These are phyloP conservation scores for Solanum pennellii DNA, from an alignment of 257 asterid species.

Conservation along the genomic window DNA sequence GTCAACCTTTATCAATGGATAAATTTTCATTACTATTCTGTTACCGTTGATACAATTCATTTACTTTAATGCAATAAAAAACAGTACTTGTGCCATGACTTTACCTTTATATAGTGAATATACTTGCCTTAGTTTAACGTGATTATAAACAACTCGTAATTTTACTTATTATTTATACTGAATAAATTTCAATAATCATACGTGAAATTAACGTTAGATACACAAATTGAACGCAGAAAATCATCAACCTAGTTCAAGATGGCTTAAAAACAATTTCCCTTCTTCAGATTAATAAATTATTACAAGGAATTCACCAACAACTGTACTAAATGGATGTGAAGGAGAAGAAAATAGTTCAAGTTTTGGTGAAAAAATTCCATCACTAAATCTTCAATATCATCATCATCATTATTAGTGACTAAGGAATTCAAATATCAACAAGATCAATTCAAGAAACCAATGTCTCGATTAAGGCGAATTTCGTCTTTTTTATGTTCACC, in stretches of 20 bases:
- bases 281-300: conserved; percentile 28
- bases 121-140: neutral
- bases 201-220: neutral
- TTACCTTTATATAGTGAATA: neutral
- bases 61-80: neutral
- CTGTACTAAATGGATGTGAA: conserved; percentile 42
- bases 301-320: conserved; percentile 33
- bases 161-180: neutral
- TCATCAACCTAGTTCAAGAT: conserved; percentile 17
- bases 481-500: conserved; percentile 31
- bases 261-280: conserved; percentile 35
- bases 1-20: neutral
- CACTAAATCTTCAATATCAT: conserved; percentile 4
- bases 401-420: conserved; percentile 1
- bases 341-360: conserved; percentile 38
- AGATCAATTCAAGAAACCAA: conserved; percentile 20
- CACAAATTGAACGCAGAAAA: conserved; percentile 19
- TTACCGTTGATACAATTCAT: neutral
- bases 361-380: conserved; percentile 22
- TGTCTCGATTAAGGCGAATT: conserved; percentile 32
- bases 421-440: neutral
- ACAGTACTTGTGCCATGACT: neutral
- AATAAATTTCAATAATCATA: neutral
- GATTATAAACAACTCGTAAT: neutral
- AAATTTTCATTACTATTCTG: neutral